Conservation (phyloP, 208 protist species). For the Trypanosoma conorhini region DNA sequence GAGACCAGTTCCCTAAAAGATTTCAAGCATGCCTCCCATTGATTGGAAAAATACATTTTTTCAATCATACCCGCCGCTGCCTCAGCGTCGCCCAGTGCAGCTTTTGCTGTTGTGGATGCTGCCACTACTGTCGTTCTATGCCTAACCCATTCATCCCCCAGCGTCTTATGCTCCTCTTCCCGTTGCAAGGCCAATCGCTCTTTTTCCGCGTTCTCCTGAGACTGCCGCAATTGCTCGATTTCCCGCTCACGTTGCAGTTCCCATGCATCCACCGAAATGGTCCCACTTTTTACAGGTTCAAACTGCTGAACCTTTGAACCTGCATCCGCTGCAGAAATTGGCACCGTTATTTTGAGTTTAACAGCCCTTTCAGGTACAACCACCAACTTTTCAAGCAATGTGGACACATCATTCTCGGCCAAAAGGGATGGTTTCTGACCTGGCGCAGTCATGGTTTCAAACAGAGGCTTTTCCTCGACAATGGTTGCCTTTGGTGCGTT, state of each 20-base stretch:
- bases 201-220: constrained; percentile 62
- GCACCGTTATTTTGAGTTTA: constrained; percentile 31
- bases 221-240: constrained; percentile 60
- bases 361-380: neutral
- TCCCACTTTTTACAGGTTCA: constrained; percentile 11
- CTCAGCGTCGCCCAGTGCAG: neutral
- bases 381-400: constrained; percentile 10
- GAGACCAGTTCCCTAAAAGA: constrained; percentile 21
- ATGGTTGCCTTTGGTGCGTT: constrained; percentile 13
- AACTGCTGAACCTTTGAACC: neutral
- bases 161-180: constrained; percentile 61
- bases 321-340: constrained; percentile 12
- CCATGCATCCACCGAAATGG: constrained; percentile 79
- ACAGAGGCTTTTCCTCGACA: constrained; percentile 27
- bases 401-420: constrained; percentile 8
- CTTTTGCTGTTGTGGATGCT: neutral
- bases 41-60: constrained; percentile 28
- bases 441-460: constrained; percentile 4
- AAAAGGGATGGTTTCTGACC: neutral
- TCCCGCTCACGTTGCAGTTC: constrained; percentile 84
- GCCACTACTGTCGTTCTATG: constrained; percentile 6
- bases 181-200: constrained; percentile 36
- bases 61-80: neutral
- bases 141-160: constrained; percentile 71
- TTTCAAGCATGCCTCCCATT: constrained; percentile 28